These are phyloP conservation scores for Schizophyllum commune DNA, from an alignment of 1,284 basidiomycete genomes.

Conservation along the genomic window DNA sequence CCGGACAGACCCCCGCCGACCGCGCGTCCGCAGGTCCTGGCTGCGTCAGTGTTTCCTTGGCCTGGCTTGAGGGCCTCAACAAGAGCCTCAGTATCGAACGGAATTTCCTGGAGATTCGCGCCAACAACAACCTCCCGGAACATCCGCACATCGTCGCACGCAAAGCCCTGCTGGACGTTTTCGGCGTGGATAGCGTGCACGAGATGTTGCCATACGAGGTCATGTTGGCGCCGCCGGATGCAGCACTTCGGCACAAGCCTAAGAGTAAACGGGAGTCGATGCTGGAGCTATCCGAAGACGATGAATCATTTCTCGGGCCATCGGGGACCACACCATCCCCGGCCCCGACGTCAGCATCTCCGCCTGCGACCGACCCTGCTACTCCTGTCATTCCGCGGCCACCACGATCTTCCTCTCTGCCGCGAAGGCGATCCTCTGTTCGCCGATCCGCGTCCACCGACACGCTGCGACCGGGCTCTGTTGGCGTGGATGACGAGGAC, in stretches of 20 bases:
- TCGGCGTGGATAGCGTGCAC: not conserved
- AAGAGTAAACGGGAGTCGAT: not conserved
- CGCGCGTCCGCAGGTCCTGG: too few relatives aligned
- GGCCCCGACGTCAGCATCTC: not conserved
- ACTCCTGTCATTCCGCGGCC: not conserved
- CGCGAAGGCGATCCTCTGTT: not conserved
- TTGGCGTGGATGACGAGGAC: not conserved
- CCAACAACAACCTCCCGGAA: not conserved
- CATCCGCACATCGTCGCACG: not conserved
- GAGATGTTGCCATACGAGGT: not conserved
- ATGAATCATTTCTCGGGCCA: not conserved
- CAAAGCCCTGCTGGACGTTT: not conserved
- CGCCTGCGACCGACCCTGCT: too few relatives aligned
- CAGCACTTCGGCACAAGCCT: not conserved
- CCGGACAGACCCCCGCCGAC: not conserved
- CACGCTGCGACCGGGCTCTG: not conserved
- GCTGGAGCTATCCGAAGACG: not conserved
- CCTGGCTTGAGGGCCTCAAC: not conserved
- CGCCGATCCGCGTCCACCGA: not conserved
- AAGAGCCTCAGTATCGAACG: not conserved
- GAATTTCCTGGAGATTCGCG: not conserved
- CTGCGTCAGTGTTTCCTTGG: not conserved
- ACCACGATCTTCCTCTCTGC: not conserved
- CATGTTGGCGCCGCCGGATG: not conserved
- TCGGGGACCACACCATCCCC: not conserved